These are phyloP conservation scores for Citrus sinensis DNA, from an alignment of 345 rosid genomes.

Conservation along the genomic window DVS_A1.0 CM039164.1:15254001-15254500, in stretches of 20 bases:
- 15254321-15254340: neutral
- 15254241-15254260: neutral
- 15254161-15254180: neutral
- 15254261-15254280: neutral
- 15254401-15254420: neutral
- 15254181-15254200: neutral
- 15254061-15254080: neutral
- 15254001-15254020: neutral
- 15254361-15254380: neutral
- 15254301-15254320: neutral
- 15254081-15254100: neutral
- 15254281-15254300: neutral
- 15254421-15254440: neutral
- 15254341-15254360: neutral
- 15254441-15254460: constrained; percentile 51
- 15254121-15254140: neutral
- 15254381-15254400: neutral
- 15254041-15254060: neutral
- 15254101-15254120: neutral
- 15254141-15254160: neutral
- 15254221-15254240: constrained; percentile 1
- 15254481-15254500: constrained; percentile 85
- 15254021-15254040: no score
- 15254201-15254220: neutral
- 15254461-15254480: constrained; percentile 93